A percentile compares a stretch with the other conserved stretches of the same genome.
These are phyloP conservation scores for Cryptosporidium sp. DNA, from an alignment of 169 alveolate genomes.

Conservation along the genomic window DNA sequence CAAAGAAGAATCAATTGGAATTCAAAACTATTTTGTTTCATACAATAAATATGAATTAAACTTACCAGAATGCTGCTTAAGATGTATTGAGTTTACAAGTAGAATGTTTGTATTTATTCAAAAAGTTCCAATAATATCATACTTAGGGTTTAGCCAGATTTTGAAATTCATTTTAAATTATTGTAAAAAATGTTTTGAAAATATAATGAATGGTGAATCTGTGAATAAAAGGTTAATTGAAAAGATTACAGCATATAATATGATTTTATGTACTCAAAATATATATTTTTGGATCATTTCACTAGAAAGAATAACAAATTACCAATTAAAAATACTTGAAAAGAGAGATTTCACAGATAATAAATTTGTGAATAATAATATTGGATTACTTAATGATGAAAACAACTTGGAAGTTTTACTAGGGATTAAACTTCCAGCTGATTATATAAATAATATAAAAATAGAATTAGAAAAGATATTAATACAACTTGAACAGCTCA, in stretches of 20 bases:
- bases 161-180: conserved; percentile 18
- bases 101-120: conserved; percentile 9
- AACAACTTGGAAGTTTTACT: conserved; percentile 17
- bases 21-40: conserved; percentile 12
- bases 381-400: background rate
- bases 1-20: conserved; percentile 1
- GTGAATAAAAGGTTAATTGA: background rate
- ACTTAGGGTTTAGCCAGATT: conserved; percentile 6
- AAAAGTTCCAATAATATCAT: conserved; percentile 28
- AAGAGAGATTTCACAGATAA: background rate
- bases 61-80: conserved; percentile 37
- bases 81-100: conserved; percentile 20
- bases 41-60: conserved; percentile 9
- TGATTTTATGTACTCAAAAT: conserved; percentile 58
- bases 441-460: conserved; percentile 14
- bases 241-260: conserved; percentile 44
- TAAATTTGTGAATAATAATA: conserved; percentile 9
- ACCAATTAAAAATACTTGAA: conserved; percentile 1
- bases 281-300: conserved; percentile 54
- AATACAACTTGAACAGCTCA: background rate
- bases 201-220: conserved; percentile 25
- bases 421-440: conserved; percentile 16
- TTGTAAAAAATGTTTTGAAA: conserved; percentile 33
- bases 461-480: conserved; percentile 3
- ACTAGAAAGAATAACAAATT: conserved; percentile 19